Percentiles rank a stretch among this genome's conserved stretches.
Evolutionary conservation across 1,139 yeast species (phyloP).

Genomic region (Yamadazyma diospyri): DNA sequence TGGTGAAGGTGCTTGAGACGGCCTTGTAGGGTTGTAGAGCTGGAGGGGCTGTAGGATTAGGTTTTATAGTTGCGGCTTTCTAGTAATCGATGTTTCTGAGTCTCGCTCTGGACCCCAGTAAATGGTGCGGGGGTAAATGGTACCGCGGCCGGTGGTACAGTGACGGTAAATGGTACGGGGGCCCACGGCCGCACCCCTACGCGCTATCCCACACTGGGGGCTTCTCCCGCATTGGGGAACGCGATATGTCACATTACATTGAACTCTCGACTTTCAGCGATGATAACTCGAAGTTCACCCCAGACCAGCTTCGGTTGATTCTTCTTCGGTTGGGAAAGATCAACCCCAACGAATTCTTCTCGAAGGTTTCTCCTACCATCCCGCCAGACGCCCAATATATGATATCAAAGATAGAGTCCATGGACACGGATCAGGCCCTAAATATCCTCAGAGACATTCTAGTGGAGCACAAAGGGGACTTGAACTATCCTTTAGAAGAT

Average conservation of each 20-base stretch:
- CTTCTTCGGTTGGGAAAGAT: conserved; percentile 30
- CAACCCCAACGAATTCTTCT: conserved; percentile 24
- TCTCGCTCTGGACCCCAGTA: too few species aligned
- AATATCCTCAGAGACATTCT: conserved; percentile 34
- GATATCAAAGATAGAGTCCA: conserved; percentile 24
- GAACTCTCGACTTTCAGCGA: conserved; percentile 10
- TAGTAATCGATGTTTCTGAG: too few species aligned
- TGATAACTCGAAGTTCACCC: conserved; percentile 11
- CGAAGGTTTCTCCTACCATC: conserved; percentile 14
- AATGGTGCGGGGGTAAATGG: too few species aligned
- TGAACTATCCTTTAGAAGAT: conserved; percentile 37
- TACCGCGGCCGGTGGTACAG: too few species aligned
- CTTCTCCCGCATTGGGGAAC: neutral
- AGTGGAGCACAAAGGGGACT: conserved; percentile 41
- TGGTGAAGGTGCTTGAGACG: conserved; percentile 27
- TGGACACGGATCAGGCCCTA: conserved; percentile 25
- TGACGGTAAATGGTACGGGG: too few species aligned
- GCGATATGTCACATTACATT: conserved; percentile 10
- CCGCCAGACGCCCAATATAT: conserved; percentile 26
- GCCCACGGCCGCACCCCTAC: too few species aligned
- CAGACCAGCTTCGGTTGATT: conserved; percentile 24
- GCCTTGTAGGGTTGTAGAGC: conserved; percentile 2
- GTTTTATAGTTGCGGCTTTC: too few species aligned
- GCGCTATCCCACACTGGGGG: neutral
- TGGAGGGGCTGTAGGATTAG: too few species aligned